These are phyloP conservation scores for Eucommia ulmoides DNA, from an alignment of 257 asterid species.

Conservation along the genomic window DNA sequence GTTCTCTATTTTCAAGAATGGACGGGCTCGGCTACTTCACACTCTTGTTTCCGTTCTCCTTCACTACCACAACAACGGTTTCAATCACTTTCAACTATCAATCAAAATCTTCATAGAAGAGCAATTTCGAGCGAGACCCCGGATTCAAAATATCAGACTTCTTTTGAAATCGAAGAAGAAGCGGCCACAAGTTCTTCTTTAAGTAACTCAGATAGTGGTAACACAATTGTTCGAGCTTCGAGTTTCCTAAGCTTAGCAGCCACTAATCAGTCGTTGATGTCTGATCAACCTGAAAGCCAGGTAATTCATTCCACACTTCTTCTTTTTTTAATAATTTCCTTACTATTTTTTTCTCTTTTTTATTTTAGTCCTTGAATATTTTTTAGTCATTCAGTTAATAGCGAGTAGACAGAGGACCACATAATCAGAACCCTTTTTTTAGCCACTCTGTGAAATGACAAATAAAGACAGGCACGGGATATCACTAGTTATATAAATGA, in stretches of 20 bases:
- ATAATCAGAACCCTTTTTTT: too few species aligned
- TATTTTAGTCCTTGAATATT: too few species aligned
- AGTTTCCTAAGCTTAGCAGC: conserved; percentile 27
- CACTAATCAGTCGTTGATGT: conserved; percentile 11
- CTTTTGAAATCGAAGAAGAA: conserved; percentile 16
- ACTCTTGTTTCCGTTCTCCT: conserved; percentile 28
- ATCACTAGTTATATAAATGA: too few species aligned
- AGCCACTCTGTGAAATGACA: too few species aligned
- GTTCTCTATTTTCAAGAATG: conserved; percentile 30
- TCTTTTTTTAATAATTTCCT: too few species aligned
- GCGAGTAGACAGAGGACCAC: too few species aligned
- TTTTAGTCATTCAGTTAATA: too few species aligned
- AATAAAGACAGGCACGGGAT: too few species aligned
- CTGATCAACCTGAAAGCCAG: conserved; percentile 34
- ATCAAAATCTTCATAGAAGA: conserved; percentile 48
- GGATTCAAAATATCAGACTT: conserved; percentile 11
- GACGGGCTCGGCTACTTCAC: conserved; percentile 37
- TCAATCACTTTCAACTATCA: conserved; percentile 54
- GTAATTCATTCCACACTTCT: conserved; percentile 25
- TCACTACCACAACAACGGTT: conserved; percentile 55
- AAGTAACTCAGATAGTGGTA: conserved; percentile 12
- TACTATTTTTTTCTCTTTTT: too few species aligned
- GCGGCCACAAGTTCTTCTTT: conserved; percentile 10
- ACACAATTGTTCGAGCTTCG: conserved; percentile 15
- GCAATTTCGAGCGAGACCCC: conserved; percentile 20